Percentiles rank a stretch among this genome's conserved stretches.
phyloP scores from a whole-genome alignment of 2,329 filamentous ascomycete species.

The Fusarium solani-melongenae region DNA sequence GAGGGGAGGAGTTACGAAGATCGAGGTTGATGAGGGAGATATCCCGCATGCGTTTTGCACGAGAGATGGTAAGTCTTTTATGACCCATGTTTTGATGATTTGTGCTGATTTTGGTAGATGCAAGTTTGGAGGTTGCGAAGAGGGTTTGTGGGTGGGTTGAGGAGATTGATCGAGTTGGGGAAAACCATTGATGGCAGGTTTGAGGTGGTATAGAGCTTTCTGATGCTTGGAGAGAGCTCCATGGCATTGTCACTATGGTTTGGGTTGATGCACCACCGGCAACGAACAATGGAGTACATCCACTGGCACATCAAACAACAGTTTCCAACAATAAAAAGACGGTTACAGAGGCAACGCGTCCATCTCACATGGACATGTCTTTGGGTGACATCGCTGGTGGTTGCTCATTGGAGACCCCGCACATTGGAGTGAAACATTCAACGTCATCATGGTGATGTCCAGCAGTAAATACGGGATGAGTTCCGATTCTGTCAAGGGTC shows the following conservation, averaged over 20 bases:
- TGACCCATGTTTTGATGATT: background rate
- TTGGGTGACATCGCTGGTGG: background rate
- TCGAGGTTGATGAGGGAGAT: slow-evolving; percentile 65
- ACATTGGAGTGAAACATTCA: background rate
- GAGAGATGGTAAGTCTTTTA: slow-evolving; percentile 47
- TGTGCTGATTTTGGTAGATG: slow-evolving; percentile 20
- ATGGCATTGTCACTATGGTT: background rate
- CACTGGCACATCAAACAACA: too few species aligned
- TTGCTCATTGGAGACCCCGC: background rate
- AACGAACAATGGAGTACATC: background rate
- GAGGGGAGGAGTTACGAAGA: slow-evolving; percentile 55
- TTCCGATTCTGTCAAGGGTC: background rate
- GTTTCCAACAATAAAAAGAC: background rate
- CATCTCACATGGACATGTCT: background rate
- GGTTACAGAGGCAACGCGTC: background rate
- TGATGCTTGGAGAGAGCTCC: background rate
- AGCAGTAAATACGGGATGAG: background rate
- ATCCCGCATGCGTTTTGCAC: slow-evolving; percentile 71
- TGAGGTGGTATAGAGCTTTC: background rate
- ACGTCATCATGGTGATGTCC: background rate
- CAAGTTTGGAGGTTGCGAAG: slow-evolving; percentile 32
- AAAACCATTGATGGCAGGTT: background rate
- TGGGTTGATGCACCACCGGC: background rate
- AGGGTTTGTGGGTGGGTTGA: slow-evolving; percentile 26
- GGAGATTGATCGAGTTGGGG: slow-evolving; percentile 20